Conservation (phyloP, 2,329 filamentous ascomycete genomes). For the Penicillium sp. region DNA sequence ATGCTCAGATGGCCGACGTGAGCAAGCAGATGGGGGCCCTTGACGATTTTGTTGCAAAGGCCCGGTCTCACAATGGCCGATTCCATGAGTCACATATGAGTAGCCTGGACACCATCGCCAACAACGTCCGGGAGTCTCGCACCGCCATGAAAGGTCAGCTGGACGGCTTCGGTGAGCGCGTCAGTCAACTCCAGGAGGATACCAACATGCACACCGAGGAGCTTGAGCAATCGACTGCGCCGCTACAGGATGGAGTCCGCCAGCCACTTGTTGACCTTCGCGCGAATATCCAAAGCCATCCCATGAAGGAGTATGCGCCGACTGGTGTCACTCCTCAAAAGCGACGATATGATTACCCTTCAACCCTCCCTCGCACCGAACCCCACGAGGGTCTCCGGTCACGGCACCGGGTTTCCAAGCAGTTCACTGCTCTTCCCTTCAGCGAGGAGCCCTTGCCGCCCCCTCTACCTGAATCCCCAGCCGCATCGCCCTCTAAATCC, state of each 20-base stretch:
- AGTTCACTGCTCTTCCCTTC: conserved; percentile 31
- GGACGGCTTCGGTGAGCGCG: conserved; percentile 61
- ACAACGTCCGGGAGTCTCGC: conserved; percentile 69
- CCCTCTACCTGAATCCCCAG: conserved; percentile 21
- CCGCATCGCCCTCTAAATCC: conserved; percentile 47
- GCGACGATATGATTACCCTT: conserved; percentile 73
- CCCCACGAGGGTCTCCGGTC: conserved; percentile 55
- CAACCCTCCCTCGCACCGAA: conserved; percentile 70
- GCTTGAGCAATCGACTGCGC: conserved; percentile 58
- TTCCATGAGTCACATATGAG: conserved; percentile 67
- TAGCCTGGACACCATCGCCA: conserved; percentile 63
- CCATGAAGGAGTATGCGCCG: conserved; percentile 72
- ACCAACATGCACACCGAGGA: conserved; percentile 58
- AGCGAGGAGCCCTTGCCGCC: conserved; percentile 27
- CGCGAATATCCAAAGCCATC: conserved; percentile 59
- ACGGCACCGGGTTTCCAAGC: conserved; percentile 44
- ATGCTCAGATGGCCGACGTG: conserved; percentile 81
- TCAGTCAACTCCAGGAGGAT: conserved; percentile 64
- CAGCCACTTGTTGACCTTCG: conserved; percentile 68
- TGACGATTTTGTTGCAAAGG: conserved; percentile 82
- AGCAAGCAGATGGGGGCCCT: conserved; percentile 83
- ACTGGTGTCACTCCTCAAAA: conserved; percentile 86
- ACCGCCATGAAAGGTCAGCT: conserved; percentile 66
- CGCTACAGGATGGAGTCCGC: conserved; percentile 57
- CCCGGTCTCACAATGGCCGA: conserved; percentile 71